Evolutionary conservation across 1,284 basidiomycete species (phyloP).

Genomic region (Trametes versicolor): DNA sequence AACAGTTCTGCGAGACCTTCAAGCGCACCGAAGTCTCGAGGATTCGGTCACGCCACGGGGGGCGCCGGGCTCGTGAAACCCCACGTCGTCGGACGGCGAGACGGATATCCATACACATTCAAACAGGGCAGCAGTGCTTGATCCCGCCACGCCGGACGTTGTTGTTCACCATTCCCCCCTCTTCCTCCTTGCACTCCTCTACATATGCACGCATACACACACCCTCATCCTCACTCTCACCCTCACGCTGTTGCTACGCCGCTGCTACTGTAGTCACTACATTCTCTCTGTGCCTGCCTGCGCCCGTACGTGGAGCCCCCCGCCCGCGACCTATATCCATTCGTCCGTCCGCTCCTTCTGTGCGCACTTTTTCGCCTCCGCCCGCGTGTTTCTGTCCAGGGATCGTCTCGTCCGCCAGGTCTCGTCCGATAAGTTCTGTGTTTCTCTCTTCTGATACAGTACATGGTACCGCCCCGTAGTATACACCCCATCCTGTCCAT

Average conservation of each 20-base stretch:
- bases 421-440: slow-evolving; percentile 17
- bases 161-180: slow-evolving; percentile 19
- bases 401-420: slow-evolving; percentile 25
- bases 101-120: slow-evolving; percentile 27
- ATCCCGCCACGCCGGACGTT: slow-evolving; percentile 34
- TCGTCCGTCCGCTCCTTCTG: slow-evolving; percentile 10
- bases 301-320: slow-evolving; percentile 12
- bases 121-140: slow-evolving; percentile 35
- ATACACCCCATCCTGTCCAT: slow-evolving; percentile 31
- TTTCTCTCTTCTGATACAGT: slow-evolving; percentile 21
- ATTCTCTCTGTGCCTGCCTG: slow-evolving; percentile 18
- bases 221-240: slow-evolving; percentile 17
- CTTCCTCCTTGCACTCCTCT: slow-evolving; percentile 4
- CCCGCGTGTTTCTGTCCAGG: slow-evolving; percentile 18
- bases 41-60: slow-evolving; percentile 48
- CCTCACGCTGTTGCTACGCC: slow-evolving; percentile 21
- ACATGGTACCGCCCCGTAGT: slow-evolving; percentile 29
- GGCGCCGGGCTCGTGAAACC: slow-evolving; percentile 24
- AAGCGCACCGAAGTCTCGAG: slow-evolving; percentile 86
- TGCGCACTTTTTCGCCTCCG: slow-evolving; percentile 8
- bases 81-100: slow-evolving; percentile 12
- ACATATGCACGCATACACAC: slow-evolving; percentile 31
- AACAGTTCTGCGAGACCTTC: slow-evolving; percentile 86
- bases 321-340: slow-evolving; percentile 33
- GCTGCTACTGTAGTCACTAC: slow-evolving; percentile 25